Evolutionary conservation across 139 green algal species (phyloP).

Genomic region (Chlorella ohadii): DNA sequence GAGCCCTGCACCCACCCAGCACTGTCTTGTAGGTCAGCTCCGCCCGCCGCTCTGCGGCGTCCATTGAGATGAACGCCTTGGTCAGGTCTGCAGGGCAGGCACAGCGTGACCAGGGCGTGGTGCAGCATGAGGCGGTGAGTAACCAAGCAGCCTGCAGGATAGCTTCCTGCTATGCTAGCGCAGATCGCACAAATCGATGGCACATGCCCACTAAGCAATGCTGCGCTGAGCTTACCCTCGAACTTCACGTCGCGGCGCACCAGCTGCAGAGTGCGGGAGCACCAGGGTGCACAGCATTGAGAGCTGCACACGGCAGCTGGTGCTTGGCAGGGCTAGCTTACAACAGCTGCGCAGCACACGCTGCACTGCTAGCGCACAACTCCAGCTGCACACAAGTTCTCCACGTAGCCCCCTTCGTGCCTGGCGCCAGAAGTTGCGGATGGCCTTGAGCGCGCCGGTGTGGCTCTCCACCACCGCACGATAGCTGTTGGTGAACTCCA

Average conservation of each 20-base stretch:
- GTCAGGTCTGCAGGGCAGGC: slow-evolving; percentile 39
- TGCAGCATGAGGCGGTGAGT: too few species aligned
- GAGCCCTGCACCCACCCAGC: neutral
- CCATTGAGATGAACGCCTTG: slow-evolving; percentile 26
- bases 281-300: too few species aligned
- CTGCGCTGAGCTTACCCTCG: neutral
- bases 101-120: neutral
- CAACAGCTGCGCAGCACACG: too few species aligned
- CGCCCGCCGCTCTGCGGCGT: slow-evolving; percentile 21
- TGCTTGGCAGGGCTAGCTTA: too few species aligned
- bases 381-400: too few species aligned
- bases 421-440: slow-evolving; percentile 59
- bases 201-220: too few species aligned
- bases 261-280: neutral
- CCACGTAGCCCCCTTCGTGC: too few species aligned
- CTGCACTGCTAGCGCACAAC: too few species aligned
- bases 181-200: too few species aligned
- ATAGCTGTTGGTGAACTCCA: slow-evolving; percentile 44
- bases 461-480: slow-evolving; percentile 31
- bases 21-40: slow-evolving; percentile 55
- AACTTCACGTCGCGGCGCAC: slow-evolving; percentile 19
- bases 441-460: slow-evolving; percentile 47
- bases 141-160: too few species aligned
- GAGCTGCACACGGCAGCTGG: too few species aligned
- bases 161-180: too few species aligned